phyloP scores from a whole-genome alignment of 169 alveolate genomes.

The Blepharisma undulans region DNA sequence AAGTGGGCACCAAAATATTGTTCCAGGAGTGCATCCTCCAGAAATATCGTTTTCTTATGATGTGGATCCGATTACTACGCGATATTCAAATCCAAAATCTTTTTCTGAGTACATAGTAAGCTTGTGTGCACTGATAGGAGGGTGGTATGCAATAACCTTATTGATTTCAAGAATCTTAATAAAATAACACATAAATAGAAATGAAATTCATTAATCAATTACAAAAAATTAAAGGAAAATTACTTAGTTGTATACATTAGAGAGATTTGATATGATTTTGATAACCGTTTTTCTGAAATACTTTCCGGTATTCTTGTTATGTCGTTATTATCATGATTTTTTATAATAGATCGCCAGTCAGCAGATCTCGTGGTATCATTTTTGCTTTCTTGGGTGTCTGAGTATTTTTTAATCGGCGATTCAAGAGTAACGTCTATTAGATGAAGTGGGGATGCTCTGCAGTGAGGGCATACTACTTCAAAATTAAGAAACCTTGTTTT shows the following conservation, averaged over 20 bases:
- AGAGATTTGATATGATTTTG: not conserved
- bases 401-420: conserved; percentile 40
- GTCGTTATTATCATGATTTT: not conserved
- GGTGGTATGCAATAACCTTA: conserved; percentile 36
- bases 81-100: not conserved
- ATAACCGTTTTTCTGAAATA: not conserved
- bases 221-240: not conserved
- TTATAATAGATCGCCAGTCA: not conserved
- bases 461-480: conserved; percentile 30
- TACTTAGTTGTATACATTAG: not conserved
- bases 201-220: no score
- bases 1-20: not conserved
- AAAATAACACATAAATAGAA: not conserved
- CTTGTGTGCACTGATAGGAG: conserved; percentile 38
- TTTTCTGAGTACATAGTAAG: conserved; percentile 12
- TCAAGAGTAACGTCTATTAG: conserved; percentile 26
- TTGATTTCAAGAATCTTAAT: not conserved
- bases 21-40: not conserved
- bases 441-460: not conserved
- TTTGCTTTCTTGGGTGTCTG: conserved; percentile 45
- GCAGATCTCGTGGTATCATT: not conserved
- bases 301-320: not conserved
- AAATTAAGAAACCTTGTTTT: not conserved
- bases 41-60: conserved; percentile 9
- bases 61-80: conserved; percentile 16